Conservation (phyloP, 495 filamentous ascomycete genomes). For the Zalerion maritima region DNA sequence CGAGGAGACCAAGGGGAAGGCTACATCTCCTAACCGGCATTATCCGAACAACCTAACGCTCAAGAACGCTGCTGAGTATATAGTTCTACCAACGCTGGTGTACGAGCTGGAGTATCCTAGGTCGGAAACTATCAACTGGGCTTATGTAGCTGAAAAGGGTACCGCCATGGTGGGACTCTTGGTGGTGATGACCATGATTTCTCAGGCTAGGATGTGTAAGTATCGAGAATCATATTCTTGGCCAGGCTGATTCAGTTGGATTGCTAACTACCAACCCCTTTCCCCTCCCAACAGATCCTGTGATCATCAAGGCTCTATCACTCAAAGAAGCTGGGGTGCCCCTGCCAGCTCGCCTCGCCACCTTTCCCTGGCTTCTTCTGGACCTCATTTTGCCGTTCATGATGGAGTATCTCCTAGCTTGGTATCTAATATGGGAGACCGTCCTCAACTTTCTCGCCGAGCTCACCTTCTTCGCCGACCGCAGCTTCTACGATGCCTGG, state of each 20-base stretch:
- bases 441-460: conserved; percentile 64
- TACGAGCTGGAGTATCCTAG: conserved; percentile 69
- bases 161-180: conserved; percentile 53
- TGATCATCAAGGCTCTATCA: conserved; percentile 46
- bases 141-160: conserved; percentile 54
- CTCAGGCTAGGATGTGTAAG: conserved; percentile 33
- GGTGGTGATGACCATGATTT: conserved; percentile 45
- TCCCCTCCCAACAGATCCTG: too few relatives aligned
- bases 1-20: conserved; percentile 47
- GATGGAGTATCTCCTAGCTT: conserved; percentile 52
- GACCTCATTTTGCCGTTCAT: conserved; percentile 63
- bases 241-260: conserved; percentile 31
- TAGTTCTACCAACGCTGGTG: conserved; percentile 56
- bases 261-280: conserved; percentile 32
- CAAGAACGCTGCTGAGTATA: conserved; percentile 53
- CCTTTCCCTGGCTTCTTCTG: conserved; percentile 54
- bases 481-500: conserved; percentile 65
- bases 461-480: conserved; percentile 59
- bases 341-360: conserved; percentile 39
- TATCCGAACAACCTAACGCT: conserved; percentile 58
- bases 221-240: too few relatives aligned
- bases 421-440: conserved; percentile 73
- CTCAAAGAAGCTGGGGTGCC: conserved; percentile 50
- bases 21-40: conserved; percentile 18
- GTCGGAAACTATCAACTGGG: conserved; percentile 51